Base-by-base conservation (phyloP, 176 grass and related monocot species). In the Carex littledalei region DNA sequence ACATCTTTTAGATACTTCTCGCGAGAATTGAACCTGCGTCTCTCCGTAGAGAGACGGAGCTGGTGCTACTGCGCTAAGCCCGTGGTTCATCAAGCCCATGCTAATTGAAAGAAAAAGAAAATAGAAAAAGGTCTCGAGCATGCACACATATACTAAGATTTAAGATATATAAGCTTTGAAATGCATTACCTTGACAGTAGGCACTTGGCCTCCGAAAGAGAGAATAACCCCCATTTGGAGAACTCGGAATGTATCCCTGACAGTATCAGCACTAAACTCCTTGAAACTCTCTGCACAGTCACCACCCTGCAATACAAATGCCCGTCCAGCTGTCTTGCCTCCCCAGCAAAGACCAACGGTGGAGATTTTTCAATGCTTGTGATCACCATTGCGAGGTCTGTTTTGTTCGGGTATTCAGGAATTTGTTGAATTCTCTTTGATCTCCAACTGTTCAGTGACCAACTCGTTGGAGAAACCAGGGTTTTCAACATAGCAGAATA, bases 261-360 rank as follows among this genome's bases (percentile, higher is more conserved):
- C 87, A 58, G 81, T 89, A 73, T 86, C 41, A 52, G 85, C 88
- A 74, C 55, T 56, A 85, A 92, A 90, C 29, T 92, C 90, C 55
- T 73, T 85, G 81, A 92, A 92, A 58, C 90, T 92, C 88, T 92
- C 90, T 47, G 88, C 90, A 84, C 90, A 92, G 88, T 92, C 90
- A 35, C 85, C 90, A 78, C 90, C 90, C 77, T 92, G 91, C 34
- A 92, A 86, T 50, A 92, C 63, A 86, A 92, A 92, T 10, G 88
- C 85, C 26, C 76, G 82, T 3, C 88, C 90, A 70, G 85, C 53
- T 61, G 68, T 59, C 83, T 58, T 22, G 67, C 83, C 67, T 76
- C 68, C 26, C 84, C 84, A 0, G 54, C 84, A 39, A 85, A 85
- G n/a, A 85, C 84, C 21, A 85, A 72, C 1, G 83, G 83, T 8